Percentiles rank a stretch among this genome's conserved stretches.
Conservation (phyloP, 2,329 filamentous ascomycete genomes). For the Xylaria digitata region DNA sequence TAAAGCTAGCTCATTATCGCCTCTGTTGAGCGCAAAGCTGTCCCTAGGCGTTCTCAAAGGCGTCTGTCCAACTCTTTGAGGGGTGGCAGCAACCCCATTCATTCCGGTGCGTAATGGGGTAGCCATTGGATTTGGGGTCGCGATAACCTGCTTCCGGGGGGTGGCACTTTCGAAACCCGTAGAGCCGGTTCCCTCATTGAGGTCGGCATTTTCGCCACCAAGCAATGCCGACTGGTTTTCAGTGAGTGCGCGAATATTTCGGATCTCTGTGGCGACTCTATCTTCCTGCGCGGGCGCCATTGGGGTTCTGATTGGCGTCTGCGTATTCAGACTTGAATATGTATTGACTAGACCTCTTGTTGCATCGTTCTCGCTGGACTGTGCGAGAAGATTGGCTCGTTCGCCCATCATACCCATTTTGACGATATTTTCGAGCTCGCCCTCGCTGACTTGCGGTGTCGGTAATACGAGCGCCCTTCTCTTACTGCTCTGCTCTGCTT, state of each 20-base stretch:
- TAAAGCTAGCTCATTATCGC: constrained; percentile 72
- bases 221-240: constrained; percentile 94
- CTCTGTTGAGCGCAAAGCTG: constrained; percentile 83
- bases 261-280: constrained; percentile 94
- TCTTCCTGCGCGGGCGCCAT: constrained; percentile 93
- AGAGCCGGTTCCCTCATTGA: constrained; percentile 83
- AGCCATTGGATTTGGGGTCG: constrained; percentile 96
- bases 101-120: constrained; percentile 79
- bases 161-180: constrained; percentile 89
- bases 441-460: constrained; percentile 89
- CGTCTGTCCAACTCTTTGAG: constrained; percentile 77
- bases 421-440: constrained; percentile 95
- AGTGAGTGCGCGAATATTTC: constrained; percentile 90
- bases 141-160: constrained; percentile 80
- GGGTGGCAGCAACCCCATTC: constrained; percentile 75
- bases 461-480: constrained; percentile 85
- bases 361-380: constrained; percentile 82
- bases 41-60: constrained; percentile 91
- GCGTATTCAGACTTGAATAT: constrained; percentile 83
- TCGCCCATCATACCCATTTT: constrained; percentile 98
- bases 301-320: constrained; percentile 90
- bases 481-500: constrained; percentile 97
- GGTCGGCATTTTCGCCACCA: constrained; percentile 91
- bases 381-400: constrained; percentile 79
- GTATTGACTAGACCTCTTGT: constrained; percentile 88